A percentile compares a stretch with the other conserved stretches of the same genome.
These are phyloP conservation scores for Solanum etuberosum DNA, from an alignment of 257 asterid species.

Conservation along the genomic window DNA sequence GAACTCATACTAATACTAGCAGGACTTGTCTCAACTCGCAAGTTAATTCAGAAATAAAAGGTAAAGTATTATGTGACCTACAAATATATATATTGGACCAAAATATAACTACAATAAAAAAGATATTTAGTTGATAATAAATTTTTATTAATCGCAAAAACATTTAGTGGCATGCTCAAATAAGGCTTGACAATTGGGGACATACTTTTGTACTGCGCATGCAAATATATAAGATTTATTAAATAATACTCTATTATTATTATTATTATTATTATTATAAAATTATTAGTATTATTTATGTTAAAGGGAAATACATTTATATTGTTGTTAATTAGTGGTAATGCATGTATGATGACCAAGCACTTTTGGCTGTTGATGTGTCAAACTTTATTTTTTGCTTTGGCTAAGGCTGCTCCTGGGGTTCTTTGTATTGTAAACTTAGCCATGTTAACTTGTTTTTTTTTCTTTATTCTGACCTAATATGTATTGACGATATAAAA, in stretches of 20 bases:
- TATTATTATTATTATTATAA: background rate
- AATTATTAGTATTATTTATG: background rate
- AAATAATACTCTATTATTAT: background rate
- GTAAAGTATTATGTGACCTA: no score
- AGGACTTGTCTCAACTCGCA: no score
- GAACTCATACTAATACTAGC: no score
- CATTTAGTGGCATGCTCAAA: background rate
- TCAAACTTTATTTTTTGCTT: background rate
- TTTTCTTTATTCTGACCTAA: background rate
- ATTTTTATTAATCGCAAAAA: no score
- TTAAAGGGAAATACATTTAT: background rate
- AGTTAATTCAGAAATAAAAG: no score
- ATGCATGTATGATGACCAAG: background rate
- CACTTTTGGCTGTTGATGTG: background rate
- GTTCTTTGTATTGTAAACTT: background rate
- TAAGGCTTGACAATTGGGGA: background rate
- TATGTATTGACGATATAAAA: background rate
- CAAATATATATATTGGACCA: no score
- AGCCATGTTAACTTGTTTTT: background rate
- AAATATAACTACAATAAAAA: no score
- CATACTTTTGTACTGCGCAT: background rate
- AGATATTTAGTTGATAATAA: no score
- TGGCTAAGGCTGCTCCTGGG: background rate
- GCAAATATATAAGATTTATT: background rate
- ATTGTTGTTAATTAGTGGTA: background rate